Evolutionary conservation across 2,329 filamentous ascomycete species (phyloP).

Genomic region (Fusarium torulosum): DNA sequence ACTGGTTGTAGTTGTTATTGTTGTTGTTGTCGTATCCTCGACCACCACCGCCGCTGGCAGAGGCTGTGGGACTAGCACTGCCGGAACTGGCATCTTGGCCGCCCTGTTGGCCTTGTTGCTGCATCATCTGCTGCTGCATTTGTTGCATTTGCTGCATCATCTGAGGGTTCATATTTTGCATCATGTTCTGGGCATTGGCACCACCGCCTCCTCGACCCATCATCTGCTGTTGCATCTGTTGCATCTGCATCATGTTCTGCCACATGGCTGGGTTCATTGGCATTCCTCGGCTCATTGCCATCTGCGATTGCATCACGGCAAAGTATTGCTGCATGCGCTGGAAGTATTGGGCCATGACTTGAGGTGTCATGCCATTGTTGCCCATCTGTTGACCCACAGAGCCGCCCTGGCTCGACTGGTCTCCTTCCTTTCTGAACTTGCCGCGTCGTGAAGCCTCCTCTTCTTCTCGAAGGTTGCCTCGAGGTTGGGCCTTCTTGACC

Average conservation of each 20-base stretch:
- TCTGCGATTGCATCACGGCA: slow-evolving; percentile 92
- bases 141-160: slow-evolving; percentile 73
- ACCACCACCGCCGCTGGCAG: slow-evolving; percentile 45
- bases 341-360: slow-evolving; percentile 99
- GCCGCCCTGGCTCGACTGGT: slow-evolving; percentile 56
- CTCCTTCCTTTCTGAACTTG: slow-evolving; percentile 69
- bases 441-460: slow-evolving; percentile 77
- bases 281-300: slow-evolving; percentile 84
- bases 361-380: slow-evolving; percentile 83
- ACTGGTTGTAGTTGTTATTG: slow-evolving; percentile 49
- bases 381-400: slow-evolving; percentile 59
- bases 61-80: slow-evolving; percentile 35
- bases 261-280: slow-evolving; percentile 82
- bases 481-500: slow-evolving; percentile 96
- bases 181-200: slow-evolving; percentile 56
- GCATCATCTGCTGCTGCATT: slow-evolving; percentile 58
- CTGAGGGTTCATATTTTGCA: slow-evolving; percentile 60
- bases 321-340: slow-evolving; percentile 99
- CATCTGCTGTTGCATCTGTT: slow-evolving; percentile 71
- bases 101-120: slow-evolving; percentile 54
- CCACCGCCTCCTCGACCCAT: slow-evolving; percentile 59
- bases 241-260: slow-evolving; percentile 82
- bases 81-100: slow-evolving; percentile 49
- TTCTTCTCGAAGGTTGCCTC: slow-evolving; percentile 93
- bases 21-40: slow-evolving; percentile 50